Base-by-base conservation (phyloP, 257 asterid species). In the Prunella vulgaris region DNA sequence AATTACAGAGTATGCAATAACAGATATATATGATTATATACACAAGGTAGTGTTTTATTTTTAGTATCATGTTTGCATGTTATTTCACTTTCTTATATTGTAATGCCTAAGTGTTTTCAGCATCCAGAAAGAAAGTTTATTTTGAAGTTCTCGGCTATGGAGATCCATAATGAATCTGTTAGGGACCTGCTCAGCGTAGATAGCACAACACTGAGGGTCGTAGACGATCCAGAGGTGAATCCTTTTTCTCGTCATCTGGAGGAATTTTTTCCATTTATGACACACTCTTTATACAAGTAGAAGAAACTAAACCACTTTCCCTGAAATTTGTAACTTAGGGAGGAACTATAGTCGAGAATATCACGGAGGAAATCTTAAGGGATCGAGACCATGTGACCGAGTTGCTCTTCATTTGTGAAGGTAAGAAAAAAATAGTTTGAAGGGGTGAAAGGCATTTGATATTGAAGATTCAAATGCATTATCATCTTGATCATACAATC, bases 71-170 rank as follows among this genome's bases (percentile, higher is more conserved):
- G 2, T 2, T 67, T 18, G 54, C 28, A 63, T 18, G 1, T 72
- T 8, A 5, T 56, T 60, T 70, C 44, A n/a, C 28, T 51, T 66
- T 35, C 57, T 68, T 59, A 57, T n/a, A 22, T 52, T 51, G 53
- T 73, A 60, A 66, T 62, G 7, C 70, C 65, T 53, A 17, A 35
- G 25, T 63, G 52, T 68, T 64, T 81, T 78, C 83, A 93, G 98
- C 91, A 88, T 70, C 76, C 82, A 3, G 96, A 88, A 67, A 83
- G 98, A 72, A 90, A 90, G 57, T 93, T 87, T 58, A 22, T 81
- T 48, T 61, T 87, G 81, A 93, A 87, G 81, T 90, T 93, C 62
- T 87, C 96, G 42, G 97, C 99, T 61, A 78, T 93, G 94, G 99
- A 88, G 79, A 85, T 93, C 69, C 78, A 80, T 70, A 84, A 90